Evolutionary conservation across 2,329 filamentous ascomycete species (phyloP).

Genomic region (Gnomoniopsis smithogilvyi): DNA sequence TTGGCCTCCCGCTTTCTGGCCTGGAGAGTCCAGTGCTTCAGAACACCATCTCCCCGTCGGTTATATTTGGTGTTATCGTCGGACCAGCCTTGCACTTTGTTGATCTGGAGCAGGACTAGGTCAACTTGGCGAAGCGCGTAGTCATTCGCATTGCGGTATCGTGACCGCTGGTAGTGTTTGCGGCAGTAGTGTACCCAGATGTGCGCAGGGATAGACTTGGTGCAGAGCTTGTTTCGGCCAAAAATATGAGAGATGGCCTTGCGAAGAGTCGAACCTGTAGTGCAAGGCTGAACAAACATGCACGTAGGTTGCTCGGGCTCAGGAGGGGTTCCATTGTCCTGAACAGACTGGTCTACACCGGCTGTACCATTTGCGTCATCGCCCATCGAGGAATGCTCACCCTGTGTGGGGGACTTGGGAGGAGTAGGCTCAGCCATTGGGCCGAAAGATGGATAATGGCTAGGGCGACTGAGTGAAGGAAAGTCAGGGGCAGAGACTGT

Average conservation of each 20-base stretch:
- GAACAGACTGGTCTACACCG: constrained; percentile 15
- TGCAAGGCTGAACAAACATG: constrained; percentile 55
- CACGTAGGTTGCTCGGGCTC: constrained; percentile 34
- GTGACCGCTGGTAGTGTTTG: constrained; percentile 76
- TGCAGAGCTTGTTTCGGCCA: constrained; percentile 77
- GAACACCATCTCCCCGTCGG: constrained; percentile 33
- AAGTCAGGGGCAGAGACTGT: constrained; percentile 48
- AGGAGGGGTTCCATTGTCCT: constrained; percentile 15
- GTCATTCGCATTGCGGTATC: constrained; percentile 63
- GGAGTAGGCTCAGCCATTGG: constrained; percentile 26
- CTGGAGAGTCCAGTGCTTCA: constrained; percentile 59
- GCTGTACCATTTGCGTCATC: constrained; percentile 20
- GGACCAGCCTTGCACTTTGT: constrained; percentile 62
- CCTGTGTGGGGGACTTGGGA: constrained; percentile 24
- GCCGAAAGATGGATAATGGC: constrained; percentile 21
- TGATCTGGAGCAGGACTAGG: constrained; percentile 60
- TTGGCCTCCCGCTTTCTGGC: constrained; percentile 64
- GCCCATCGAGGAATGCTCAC: constrained; percentile 15
- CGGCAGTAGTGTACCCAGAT: constrained; percentile 77
- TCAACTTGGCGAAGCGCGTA: constrained; percentile 62
- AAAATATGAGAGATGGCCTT: constrained; percentile 82
- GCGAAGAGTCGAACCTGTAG: constrained; percentile 58
- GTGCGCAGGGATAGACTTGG: constrained; percentile 62
- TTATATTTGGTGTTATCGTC: constrained; percentile 36
- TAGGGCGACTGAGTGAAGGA: constrained; percentile 26